Conservation (phyloP, 371 early-diverging fungal genomes). For the Circinella umbellata region DNA sequence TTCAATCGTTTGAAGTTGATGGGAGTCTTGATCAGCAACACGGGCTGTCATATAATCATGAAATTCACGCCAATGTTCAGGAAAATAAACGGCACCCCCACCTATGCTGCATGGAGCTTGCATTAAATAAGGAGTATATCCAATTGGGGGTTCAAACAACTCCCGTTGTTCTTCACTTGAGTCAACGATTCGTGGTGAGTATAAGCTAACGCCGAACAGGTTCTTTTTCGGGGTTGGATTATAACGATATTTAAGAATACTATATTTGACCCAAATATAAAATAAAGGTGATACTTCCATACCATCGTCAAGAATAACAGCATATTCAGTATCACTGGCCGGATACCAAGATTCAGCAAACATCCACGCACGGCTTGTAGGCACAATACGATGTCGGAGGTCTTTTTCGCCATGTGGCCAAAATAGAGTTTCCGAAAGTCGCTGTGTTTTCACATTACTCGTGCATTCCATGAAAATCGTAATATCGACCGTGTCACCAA, state of each 20-base stretch:
- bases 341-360: conserved; percentile 73
- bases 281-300: conserved; percentile 63
- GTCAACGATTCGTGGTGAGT: conserved; percentile 52
- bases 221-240: not conserved
- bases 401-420: conserved; percentile 57
- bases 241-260: conserved; percentile 59
- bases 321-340: conserved; percentile 53
- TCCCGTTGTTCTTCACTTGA: conserved; percentile 23
- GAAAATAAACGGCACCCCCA: conserved; percentile 68
- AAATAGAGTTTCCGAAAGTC: conserved; percentile 41
- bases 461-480: conserved; percentile 59
- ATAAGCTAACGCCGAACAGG: conserved; percentile 67
- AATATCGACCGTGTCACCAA: conserved; percentile 58
- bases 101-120: conserved; percentile 51
- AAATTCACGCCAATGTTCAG: conserved; percentile 71
- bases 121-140: conserved; percentile 44
- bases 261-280: conserved; percentile 63
- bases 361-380: conserved; percentile 50
- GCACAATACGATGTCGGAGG: conserved; percentile 61
- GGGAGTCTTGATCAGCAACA: conserved; percentile 42
- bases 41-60: conserved; percentile 65
- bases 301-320: conserved; percentile 59
- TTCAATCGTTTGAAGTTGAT: conserved; percentile 44
- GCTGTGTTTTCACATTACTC: conserved; percentile 48
- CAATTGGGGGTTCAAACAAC: conserved; percentile 10